Conservation (phyloP, 139 green algal genomes). For the Coelastrella sp. region DNA sequence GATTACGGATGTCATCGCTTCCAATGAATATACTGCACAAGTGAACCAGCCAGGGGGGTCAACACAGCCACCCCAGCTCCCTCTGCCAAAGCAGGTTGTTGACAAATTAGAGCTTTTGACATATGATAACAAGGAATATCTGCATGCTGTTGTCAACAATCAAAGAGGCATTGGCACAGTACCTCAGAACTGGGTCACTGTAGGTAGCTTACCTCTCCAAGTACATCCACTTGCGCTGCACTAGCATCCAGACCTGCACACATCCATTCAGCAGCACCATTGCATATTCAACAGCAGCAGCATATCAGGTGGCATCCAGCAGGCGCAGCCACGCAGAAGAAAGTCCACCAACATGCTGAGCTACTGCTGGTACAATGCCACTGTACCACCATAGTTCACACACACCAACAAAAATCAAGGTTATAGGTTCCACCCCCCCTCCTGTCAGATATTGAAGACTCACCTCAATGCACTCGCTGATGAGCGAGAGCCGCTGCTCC, state of each 20-base stretch:
- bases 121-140: no score
- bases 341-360: no score
- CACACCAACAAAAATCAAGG: neutral
- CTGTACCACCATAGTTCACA: neutral
- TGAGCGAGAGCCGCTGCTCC: constrained; percentile 85
- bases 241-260: constrained; percentile 92
- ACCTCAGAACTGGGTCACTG: constrained; percentile 27
- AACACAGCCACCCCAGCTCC: no score
- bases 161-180: constrained; percentile 70
- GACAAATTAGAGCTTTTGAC: no score
- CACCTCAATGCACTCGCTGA: constrained; percentile 87
- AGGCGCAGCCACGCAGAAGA: no score
- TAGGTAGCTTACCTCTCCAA: constrained; percentile 79
- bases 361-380: neutral
- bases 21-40: constrained; percentile 43
- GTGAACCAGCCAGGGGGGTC: neutral
- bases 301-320: no score
- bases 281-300: no score
- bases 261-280: neutral
- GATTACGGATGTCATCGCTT: constrained; percentile 93
- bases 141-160: no score
- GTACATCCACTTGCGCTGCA: constrained; percentile 91
- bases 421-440: no score
- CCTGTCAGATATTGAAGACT: neutral
- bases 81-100: no score